phyloP scores from a whole-genome alignment of 345 rosid species.

The Excoecaria agallocha region DNA sequence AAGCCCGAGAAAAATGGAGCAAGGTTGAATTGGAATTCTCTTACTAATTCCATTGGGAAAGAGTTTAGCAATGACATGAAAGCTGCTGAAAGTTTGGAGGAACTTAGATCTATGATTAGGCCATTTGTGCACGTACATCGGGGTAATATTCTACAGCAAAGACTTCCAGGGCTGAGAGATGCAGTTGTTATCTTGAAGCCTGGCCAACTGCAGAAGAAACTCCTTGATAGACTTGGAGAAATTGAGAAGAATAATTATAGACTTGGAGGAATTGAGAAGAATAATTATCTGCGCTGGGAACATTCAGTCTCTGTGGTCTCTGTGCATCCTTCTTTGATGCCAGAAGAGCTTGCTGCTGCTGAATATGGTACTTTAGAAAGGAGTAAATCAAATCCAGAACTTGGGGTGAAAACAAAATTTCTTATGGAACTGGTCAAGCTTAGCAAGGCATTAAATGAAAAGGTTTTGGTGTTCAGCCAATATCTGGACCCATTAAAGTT shows the following conservation, averaged over 20 bases:
- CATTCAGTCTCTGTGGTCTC: conserved; percentile 45
- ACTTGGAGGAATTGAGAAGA: no score
- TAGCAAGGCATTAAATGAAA: conserved; percentile 43
- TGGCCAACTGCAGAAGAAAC: conserved; percentile 36
- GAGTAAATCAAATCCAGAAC: conserved; percentile 30
- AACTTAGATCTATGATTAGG: conserved; percentile 37
- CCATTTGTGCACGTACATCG: conserved; percentile 73
- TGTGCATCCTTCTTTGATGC: conserved; percentile 61
- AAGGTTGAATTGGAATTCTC: conserved; percentile 31
- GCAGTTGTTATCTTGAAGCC: conserved; percentile 55
- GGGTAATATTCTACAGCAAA: conserved; percentile 53
- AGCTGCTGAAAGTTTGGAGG: conserved; percentile 17
- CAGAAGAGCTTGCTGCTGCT: not conserved
- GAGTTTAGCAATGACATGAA: conserved; percentile 11
- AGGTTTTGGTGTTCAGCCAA: conserved; percentile 72
- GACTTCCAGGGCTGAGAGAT: conserved; percentile 65
- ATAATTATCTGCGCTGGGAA: conserved; percentile 21
- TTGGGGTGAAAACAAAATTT: conserved; percentile 65
- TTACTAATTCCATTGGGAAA: conserved; percentile 35
- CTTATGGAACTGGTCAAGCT: conserved; percentile 48
- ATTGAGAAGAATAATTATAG: conserved; percentile 3
- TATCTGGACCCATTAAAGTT: conserved; percentile 47
- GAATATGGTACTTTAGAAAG: conserved; percentile 25
- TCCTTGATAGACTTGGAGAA: conserved; percentile 30
- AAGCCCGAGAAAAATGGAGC: conserved; percentile 17